Base-by-base conservation (phyloP, 2,329 filamentous ascomycete genomes). In the Trichoderma koningiopsis region DNA sequence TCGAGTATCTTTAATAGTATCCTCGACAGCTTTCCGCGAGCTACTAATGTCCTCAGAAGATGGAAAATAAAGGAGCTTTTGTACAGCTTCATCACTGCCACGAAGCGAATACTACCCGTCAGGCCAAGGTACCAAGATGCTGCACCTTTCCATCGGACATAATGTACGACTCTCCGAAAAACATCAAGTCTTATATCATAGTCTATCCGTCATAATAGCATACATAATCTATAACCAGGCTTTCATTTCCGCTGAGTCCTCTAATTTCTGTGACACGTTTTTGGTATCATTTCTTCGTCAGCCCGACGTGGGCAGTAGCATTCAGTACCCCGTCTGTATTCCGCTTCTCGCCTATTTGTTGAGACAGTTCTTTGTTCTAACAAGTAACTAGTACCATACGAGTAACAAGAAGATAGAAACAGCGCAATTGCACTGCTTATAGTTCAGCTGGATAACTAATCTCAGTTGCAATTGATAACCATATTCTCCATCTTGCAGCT, bases 331-430 rank as follows among this genome's bases (percentile, higher is more conserved):
- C 7, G 24, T 29, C 22, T 29, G 60, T 55, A 40, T 37, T 1
- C 33, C 27, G 24, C 22, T 13, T 40, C 11, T 64, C 61, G 61
- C 61, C 56, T 64, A 64, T 56, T 56, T 64, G 24, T 31, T 52
- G 35, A 64, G 61, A 64, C 29, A 55, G 19, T 40, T 24, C 27
- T 3, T 14, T 13, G 27, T 19, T 14, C 57, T 10, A 22, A 4
- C n/a, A n/a, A n/a, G n/a, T n/a, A n/a, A 47, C 10, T 47, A 10
- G n/a, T 22, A 47, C 14, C 40, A 19, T n/a, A 43, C n/a, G 40
- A 43, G 40, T 43, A 43, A 43, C 40, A n/a, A 43, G 3, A n/a
- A 19, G 40, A n/a, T 8, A n/a, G 40, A 10, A 40, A 47, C 40
- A 3, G 40, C 40, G 40, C 19, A 47, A 47, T 47, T 47, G 10